Evolutionary conservation across 305 asterid species (phyloP).

Genomic region (Fraxinus ornus): DNA sequence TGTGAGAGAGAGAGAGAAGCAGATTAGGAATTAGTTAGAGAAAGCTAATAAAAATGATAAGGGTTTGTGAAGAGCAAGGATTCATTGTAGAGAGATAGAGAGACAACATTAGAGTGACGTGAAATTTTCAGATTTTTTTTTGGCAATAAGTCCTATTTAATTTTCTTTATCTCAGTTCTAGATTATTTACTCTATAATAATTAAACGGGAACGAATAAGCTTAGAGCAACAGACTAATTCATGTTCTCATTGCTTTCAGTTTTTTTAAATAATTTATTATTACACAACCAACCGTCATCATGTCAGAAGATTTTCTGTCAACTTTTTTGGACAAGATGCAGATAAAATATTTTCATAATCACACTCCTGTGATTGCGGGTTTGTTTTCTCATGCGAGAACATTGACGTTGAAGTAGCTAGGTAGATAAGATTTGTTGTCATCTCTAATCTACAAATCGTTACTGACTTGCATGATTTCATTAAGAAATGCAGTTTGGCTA

Average conservation of each 20-base stretch:
- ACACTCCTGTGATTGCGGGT: not conserved
- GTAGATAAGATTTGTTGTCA: not conserved
- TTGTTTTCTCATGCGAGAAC: constrained; percentile 5
- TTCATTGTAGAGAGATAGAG: not conserved
- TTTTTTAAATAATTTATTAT: constrained; percentile 5
- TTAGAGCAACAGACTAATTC: not conserved
- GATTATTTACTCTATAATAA: too few species aligned
- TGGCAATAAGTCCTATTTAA: too few species aligned
- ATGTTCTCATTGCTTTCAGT: not conserved
- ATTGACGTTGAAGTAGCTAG: not conserved
- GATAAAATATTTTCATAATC: constrained; percentile 5
- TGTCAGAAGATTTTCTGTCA: not conserved
- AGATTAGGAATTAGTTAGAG: not conserved
- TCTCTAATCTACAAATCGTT: not conserved
- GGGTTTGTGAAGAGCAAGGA: not conserved
- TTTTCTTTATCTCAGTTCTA: too few species aligned
- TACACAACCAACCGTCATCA: not conserved
- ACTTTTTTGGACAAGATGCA: not conserved
- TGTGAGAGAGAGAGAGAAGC: not conserved
- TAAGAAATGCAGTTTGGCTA: constrained; percentile 16
- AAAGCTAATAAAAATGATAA: not conserved
- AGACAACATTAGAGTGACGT: not conserved
- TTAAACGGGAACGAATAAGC: too few species aligned
- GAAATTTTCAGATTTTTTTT: too few species aligned
- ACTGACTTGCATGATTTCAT: constrained; percentile 13